Percentiles rank a stretch among this genome's conserved stretches.
Conservation (phyloP, 2,329 filamentous ascomycete genomes). For the Penicillium sclerotiorum region DNA sequence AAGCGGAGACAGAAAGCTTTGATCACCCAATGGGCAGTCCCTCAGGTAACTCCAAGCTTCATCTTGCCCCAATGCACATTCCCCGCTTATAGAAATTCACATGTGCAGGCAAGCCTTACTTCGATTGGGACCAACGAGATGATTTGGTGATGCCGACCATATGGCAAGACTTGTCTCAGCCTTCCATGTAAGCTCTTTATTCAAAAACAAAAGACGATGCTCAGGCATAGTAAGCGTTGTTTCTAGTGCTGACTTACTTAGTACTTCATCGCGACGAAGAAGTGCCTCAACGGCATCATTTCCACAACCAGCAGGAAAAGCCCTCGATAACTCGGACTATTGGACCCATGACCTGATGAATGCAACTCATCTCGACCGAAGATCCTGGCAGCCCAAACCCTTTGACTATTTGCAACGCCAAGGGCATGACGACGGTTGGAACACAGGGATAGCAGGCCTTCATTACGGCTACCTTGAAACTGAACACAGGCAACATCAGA, state of each 20-base stretch:
- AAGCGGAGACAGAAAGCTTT: constrained; percentile 4
- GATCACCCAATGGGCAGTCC: constrained; percentile 7
- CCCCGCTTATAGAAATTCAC: too few species aligned
- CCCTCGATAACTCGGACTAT: too few species aligned
- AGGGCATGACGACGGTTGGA: not conserved
- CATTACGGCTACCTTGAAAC: not conserved
- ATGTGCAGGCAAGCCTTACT: constrained; percentile 4
- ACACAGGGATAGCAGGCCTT: not conserved
- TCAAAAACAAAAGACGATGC: too few species aligned
- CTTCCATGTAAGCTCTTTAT: not conserved
- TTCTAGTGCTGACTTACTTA: too few species aligned
- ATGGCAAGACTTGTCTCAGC: not conserved
- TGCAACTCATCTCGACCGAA: not conserved
- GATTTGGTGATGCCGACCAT: not conserved
- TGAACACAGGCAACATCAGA: not conserved
- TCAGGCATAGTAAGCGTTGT: too few species aligned
- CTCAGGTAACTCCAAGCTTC: constrained; percentile 8
- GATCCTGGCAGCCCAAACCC: not conserved
- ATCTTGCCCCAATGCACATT: too few species aligned
- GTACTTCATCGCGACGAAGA: not conserved
- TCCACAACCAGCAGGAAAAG: not conserved
- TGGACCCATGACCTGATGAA: not conserved
- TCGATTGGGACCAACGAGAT: constrained; percentile 6
- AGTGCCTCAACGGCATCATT: not conserved
- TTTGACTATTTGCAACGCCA: not conserved